Evolutionary conservation across 805 yeast species (phyloP).

Genomic region (Komagataella phaffii): DNA sequence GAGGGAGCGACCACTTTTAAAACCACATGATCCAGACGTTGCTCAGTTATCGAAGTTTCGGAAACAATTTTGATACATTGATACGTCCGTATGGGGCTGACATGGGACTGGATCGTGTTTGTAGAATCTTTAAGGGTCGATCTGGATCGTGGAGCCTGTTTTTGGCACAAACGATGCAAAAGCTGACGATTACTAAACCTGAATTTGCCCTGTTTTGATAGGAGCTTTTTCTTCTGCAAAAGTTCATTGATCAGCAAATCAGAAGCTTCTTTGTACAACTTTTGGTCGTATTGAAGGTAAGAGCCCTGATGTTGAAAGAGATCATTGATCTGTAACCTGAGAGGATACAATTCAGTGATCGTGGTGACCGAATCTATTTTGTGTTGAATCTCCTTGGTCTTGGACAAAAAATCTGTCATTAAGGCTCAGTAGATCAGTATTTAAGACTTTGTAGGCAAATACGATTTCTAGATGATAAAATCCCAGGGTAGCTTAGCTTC

Average conservation of each 20-base stretch:
- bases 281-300: neutral
- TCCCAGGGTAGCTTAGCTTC: neutral
- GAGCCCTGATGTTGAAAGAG: neutral
- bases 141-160: neutral
- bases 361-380: neutral
- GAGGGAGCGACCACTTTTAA: slow-evolving; percentile 5
- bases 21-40: neutral
- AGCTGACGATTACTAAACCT: neutral
- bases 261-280: neutral
- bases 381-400: neutral
- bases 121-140: neutral
- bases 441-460: neutral
- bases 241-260: neutral
- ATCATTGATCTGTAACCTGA: neutral
- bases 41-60: neutral
- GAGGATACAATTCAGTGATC: neutral
- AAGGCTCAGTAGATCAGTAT: neutral
- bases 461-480: neutral
- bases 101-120: neutral
- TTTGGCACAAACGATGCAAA: neutral
- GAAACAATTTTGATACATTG: neutral
- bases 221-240: neutral
- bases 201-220: neutral
- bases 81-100: neutral
- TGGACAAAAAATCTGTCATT: neutral